Percentiles rank a stretch among this genome's conserved stretches.
Conservation (phyloP, 345 rosid genomes). For the Aegle marmelos region DNA sequence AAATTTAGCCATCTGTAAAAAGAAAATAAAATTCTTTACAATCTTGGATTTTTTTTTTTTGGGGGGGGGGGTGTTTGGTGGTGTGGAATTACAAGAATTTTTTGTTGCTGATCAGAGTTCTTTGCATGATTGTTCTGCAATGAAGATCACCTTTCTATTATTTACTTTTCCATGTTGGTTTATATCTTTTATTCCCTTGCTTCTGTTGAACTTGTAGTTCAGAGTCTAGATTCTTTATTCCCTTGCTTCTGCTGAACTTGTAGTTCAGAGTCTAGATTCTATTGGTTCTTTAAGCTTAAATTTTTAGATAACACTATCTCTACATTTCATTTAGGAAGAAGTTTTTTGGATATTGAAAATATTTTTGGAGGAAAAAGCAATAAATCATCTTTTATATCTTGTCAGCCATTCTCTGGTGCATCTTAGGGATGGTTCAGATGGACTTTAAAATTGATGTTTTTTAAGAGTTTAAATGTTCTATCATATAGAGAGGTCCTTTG, state of each 20-base stretch:
- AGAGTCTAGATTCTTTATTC: background rate
- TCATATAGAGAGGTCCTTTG: background rate
- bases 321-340: background rate
- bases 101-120: conserved; percentile 7
- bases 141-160: background rate
- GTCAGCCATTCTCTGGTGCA: background rate
- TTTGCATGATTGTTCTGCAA: background rate
- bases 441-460: background rate
- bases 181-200: background rate
- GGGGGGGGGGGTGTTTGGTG: too few relatives aligned
- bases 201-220: background rate
- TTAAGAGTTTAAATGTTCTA: background rate
- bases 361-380: background rate
- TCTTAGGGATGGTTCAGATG: background rate
- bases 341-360: background rate
- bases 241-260: background rate
- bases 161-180: background rate
- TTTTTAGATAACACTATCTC: background rate
- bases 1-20: conserved; percentile 1
- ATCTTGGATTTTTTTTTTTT: background rate
- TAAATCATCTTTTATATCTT: background rate
- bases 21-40: background rate
- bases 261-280: background rate
- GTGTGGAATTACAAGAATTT: background rate
- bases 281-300: background rate